Conservation (phyloP, 192 early-diverging fungal species). For the Allomyces javanicus region DNA sequence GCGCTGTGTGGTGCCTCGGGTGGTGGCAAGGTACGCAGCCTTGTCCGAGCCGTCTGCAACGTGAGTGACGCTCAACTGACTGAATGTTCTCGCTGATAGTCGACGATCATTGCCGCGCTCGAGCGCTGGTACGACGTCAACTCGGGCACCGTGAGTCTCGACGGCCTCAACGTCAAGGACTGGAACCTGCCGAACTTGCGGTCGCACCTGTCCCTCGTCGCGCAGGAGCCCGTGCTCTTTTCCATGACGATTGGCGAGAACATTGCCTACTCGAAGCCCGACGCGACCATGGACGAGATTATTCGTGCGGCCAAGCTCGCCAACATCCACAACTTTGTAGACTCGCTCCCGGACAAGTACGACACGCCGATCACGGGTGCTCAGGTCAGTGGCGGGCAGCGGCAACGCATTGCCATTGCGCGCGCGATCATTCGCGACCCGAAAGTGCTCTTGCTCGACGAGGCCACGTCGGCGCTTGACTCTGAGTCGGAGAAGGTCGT, state of each 20-base stretch:
- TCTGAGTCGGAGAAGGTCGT: slow-evolving; percentile 62
- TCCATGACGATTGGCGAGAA: slow-evolving; percentile 75
- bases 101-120: slow-evolving; percentile 36
- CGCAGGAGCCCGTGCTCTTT: slow-evolving; percentile 82
- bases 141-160: slow-evolving; percentile 36
- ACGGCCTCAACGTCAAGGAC: slow-evolving; percentile 32
- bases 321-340: slow-evolving; percentile 41
- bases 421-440: slow-evolving; percentile 44
- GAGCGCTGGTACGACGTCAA: slow-evolving; percentile 64
- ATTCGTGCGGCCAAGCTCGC: slow-evolving; percentile 29
- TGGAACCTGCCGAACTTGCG: slow-evolving; percentile 53
- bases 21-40: slow-evolving; percentile 40
- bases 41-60: too few relatives aligned
- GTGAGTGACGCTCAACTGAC: not conserved
- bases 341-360: slow-evolving; percentile 22
- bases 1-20: slow-evolving; percentile 75
- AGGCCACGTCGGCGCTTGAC: slow-evolving; percentile 69
- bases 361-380: slow-evolving; percentile 3
- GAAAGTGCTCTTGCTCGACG: slow-evolving; percentile 48
- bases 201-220: slow-evolving; percentile 59
- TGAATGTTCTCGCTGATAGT: slow-evolving; percentile 2
- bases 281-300: slow-evolving; percentile 32
- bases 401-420: slow-evolving; percentile 18
- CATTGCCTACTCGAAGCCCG: slow-evolving; percentile 50
- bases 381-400: slow-evolving; percentile 3